These are phyloP conservation scores for Eucalyptus polybractea DNA, from an alignment of 345 rosid species.

Conservation along the genomic window DNA sequence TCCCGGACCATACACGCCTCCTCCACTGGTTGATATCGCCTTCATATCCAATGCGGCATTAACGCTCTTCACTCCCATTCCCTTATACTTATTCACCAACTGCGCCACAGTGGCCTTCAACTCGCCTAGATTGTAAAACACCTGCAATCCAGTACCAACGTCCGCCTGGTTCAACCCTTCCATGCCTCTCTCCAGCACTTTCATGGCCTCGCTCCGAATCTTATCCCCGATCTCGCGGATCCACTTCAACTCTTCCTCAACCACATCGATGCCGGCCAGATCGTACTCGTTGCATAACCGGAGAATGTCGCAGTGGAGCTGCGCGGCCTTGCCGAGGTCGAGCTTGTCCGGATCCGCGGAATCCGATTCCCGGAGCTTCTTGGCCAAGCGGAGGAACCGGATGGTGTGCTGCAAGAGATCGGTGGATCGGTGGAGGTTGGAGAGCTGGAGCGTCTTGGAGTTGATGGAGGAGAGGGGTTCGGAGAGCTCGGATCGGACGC, in stretches of 20 bases:
- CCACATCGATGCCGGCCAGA: constrained; percentile 52
- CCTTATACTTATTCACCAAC: constrained; percentile 66
- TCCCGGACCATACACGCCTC: constrained; percentile 73
- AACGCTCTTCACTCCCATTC: constrained; percentile 71
- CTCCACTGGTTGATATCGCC: constrained; percentile 48
- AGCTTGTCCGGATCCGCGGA: constrained; percentile 59
- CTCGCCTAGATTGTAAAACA: constrained; percentile 92
- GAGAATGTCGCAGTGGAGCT: constrained; percentile 70
- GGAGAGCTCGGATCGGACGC: constrained; percentile 79
- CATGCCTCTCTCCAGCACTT: constrained; percentile 86
- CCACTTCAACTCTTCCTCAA: constrained; percentile 66
- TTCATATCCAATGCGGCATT: constrained; percentile 84
- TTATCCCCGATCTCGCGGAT: constrained; percentile 61
- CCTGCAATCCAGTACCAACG: constrained; percentile 95
- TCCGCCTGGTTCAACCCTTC: constrained; percentile 95
- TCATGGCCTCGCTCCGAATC: constrained; percentile 66
- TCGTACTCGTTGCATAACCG: constrained; percentile 71
- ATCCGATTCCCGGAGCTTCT: constrained; percentile 56
- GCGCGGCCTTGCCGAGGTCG: constrained; percentile 94
- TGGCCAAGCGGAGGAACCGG: constrained; percentile 60
- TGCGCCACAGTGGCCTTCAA: constrained; percentile 67
- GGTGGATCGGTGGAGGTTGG: constrained; percentile 59
- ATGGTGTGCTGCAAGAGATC: constrained; percentile 75
- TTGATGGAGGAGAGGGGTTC: constrained; percentile 63
- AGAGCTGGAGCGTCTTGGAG: constrained; percentile 58